Percentiles rank a stretch among this genome's conserved stretches.
phyloP scores from a whole-genome alignment of 2,329 filamentous ascomycete species.

The Trichoderma sp. region DNA sequence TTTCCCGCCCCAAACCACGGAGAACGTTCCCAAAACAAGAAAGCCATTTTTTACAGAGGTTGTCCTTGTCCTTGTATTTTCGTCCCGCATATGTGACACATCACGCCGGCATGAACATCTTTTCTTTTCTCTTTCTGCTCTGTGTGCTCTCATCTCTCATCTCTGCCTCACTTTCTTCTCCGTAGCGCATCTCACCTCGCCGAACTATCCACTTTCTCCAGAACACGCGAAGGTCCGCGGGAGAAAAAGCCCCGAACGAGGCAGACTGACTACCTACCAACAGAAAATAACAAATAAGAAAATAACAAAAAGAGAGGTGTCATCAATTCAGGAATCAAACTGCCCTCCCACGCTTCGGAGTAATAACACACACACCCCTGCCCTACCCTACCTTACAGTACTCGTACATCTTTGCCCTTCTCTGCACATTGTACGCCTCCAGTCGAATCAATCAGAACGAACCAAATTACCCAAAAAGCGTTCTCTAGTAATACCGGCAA shows the following conservation, averaged over 20 bases:
- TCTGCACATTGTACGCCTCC: neutral
- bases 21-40: slow-evolving; percentile 1
- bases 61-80: neutral
- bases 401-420: neutral
- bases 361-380: neutral
- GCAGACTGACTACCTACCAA: neutral
- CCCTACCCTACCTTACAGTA: neutral
- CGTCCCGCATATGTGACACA: slow-evolving; percentile 22
- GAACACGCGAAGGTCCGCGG: neutral
- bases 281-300: neutral
- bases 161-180: neutral
- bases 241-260: neutral
- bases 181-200: neutral
- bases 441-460: neutral
- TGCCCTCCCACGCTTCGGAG: neutral
- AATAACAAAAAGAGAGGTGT: neutral
- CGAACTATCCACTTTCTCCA: neutral
- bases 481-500: neutral
- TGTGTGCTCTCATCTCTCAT: too few species aligned
- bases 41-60: neutral
- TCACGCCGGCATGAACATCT: slow-evolving; percentile 16
- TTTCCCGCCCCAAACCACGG: neutral
- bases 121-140: neutral
- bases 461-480: neutral
- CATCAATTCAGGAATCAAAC: slow-evolving; percentile 1